Conservation (phyloP, 495 filamentous ascomycete species). For the Hypoxylon fuscum region DNA sequence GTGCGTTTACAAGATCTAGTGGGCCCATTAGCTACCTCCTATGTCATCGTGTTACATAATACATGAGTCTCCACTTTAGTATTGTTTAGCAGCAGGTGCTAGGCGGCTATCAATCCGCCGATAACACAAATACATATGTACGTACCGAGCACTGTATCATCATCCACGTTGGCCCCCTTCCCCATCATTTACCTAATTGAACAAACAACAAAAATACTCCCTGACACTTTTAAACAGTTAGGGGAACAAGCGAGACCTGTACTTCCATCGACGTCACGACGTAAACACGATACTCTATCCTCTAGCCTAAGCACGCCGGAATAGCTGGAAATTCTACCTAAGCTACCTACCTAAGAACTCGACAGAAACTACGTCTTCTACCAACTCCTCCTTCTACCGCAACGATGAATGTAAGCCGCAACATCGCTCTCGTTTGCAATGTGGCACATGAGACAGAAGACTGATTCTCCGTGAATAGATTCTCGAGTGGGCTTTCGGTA, state of each 20-base stretch:
- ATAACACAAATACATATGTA: neutral
- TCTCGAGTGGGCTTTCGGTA: constrained; percentile 98
- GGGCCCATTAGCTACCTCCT: too few species aligned
- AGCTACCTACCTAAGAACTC: neutral
- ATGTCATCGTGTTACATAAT: too few species aligned
- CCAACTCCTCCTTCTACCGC: neutral
- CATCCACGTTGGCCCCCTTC: neutral
- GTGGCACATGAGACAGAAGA: constrained; percentile 1
- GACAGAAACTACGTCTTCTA: constrained; percentile 4
- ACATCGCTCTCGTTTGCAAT: neutral
- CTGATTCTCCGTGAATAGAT: constrained; percentile 64
- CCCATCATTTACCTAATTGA: constrained; percentile 21
- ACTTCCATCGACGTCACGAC: constrained; percentile 4
- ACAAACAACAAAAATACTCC: constrained; percentile 20
- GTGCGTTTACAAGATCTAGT: neutral
- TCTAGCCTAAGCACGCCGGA: neutral
- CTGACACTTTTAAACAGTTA: too few species aligned
- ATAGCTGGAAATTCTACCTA: neutral
- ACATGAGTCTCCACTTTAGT: too few species aligned
- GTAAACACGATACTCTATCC: neutral
- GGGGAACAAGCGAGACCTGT: neutral
- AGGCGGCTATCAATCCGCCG: too few species aligned
- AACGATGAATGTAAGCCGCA: constrained; percentile 49
- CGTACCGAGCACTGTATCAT: constrained; percentile 9
- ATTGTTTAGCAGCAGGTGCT: too few species aligned